phyloP scores from a whole-genome alignment of 2,329 filamentous ascomycete genomes.

The Orbilia brochopaga region DNA sequence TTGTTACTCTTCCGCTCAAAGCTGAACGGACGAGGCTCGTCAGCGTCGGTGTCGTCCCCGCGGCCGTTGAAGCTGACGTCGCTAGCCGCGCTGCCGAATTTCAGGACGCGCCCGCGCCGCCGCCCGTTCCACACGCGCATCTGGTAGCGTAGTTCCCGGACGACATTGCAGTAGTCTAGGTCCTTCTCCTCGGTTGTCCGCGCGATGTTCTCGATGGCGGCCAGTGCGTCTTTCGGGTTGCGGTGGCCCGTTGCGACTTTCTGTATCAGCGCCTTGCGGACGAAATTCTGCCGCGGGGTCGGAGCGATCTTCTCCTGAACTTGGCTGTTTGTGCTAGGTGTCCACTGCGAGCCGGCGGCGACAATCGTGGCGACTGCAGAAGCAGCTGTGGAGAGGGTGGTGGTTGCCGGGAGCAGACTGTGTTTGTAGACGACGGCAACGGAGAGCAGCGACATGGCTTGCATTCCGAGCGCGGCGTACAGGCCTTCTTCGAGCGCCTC shows the following conservation, averaged over 20 bases:
- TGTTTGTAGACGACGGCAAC: constrained; percentile 30
- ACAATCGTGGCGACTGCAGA: constrained; percentile 14
- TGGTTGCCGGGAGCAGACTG: constrained; percentile 20
- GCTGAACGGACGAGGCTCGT: constrained; percentile 24
- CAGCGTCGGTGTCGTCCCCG: background rate
- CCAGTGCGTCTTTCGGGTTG: constrained; percentile 40
- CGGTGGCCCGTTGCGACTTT: constrained; percentile 32
- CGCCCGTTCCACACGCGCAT: constrained; percentile 34
- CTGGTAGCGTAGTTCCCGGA: constrained; percentile 42
- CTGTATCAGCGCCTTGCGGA: constrained; percentile 40
- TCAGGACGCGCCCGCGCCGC: constrained; percentile 22
- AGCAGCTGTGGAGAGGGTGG: constrained; percentile 7
- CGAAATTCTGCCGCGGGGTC: constrained; percentile 17
- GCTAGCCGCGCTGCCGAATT: constrained; percentile 8
- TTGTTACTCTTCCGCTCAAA: constrained; percentile 18
- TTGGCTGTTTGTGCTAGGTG: background rate
- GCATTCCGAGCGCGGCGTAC: constrained; percentile 32
- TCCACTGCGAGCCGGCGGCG: constrained; percentile 15
- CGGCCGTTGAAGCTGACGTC: constrained; percentile 10
- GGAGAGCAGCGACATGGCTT: constrained; percentile 16
- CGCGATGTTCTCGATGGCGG: constrained; percentile 20
- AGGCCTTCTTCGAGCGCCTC: constrained; percentile 31
- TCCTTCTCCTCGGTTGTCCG: constrained; percentile 31
- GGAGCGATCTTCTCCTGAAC: background rate
- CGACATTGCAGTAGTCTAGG: constrained; percentile 43